These are phyloP conservation scores for Chalciporus sphaerocephalus DNA, from an alignment of 768 basidiomycete species.

Conservation along the genomic window DNA sequence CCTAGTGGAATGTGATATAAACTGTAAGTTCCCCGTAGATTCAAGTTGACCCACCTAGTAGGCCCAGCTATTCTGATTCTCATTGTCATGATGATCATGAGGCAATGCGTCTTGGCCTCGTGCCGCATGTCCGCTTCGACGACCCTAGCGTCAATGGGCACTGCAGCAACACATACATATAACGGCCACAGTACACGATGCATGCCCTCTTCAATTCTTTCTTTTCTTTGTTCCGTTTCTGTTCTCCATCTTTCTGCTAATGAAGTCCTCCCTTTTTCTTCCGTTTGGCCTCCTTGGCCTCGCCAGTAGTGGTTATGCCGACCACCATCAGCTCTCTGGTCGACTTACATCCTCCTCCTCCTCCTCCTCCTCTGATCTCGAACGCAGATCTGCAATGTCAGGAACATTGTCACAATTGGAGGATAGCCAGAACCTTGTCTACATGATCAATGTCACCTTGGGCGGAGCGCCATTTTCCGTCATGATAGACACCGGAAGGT, in stretches of 20 bases:
- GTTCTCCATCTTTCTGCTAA: slow-evolving; percentile 1
- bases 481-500: slow-evolving; percentile 47
- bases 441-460: slow-evolving; percentile 38
- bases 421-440: slow-evolving; percentile 33
- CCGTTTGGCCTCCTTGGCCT: slow-evolving; percentile 7
- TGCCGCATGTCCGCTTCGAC: too few species aligned
- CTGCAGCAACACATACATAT: slow-evolving; percentile 3
- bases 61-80: too few species aligned
- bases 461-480: slow-evolving; percentile 33
- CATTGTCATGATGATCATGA: too few species aligned
- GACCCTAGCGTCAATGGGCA: background rate
- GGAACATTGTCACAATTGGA: slow-evolving; percentile 25
- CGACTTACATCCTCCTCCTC: too few species aligned
- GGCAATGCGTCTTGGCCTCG: too few species aligned
- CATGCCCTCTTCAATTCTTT: background rate
- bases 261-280: slow-evolving; percentile 12
- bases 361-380: slow-evolving; percentile 10
- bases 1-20: too few species aligned
- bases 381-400: slow-evolving; percentile 26
- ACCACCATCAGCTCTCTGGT: slow-evolving; percentile 17
- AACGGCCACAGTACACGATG: background rate
- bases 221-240: background rate
- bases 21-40: too few species aligned
- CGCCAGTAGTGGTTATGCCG: slow-evolving; percentile 3
- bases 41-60: too few species aligned